Evolutionary conservation across 768 basidiomycete genomes (phyloP), one percentile per base, ranked within the genome.

Genomic region (Gloeostereum incarnatum): DNA sequence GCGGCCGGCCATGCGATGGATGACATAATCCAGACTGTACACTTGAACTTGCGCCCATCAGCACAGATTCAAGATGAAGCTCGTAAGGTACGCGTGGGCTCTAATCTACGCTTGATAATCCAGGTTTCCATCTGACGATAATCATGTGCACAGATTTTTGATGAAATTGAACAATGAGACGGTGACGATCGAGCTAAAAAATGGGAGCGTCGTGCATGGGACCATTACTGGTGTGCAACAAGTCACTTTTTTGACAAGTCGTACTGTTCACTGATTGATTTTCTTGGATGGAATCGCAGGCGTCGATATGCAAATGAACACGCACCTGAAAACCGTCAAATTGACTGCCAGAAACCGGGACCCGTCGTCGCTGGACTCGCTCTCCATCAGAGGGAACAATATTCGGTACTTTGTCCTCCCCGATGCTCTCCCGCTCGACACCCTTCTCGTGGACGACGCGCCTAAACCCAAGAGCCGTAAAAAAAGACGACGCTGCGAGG

Each of bases 121-220:
- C n/a, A n/a, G n/a, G n/a, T n/a, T n/a, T n/a, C n/a, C n/a, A n/a
- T n/a, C n/a, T n/a, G n/a, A n/a, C n/a, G n/a, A n/a, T n/a, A n/a
- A n/a, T n/a, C n/a, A n/a, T n/a, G n/a, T 41, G 40, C 38, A 40
- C 55, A 94, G 90, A 61, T 97, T 94, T 68, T 76, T 96, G 71
- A 99, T 98, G 94, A 99, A 98, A 73, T 65, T 99, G 66, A 94
- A 96, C 74, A 97, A 97, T 59, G 94, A 99, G 73, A 93, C 94
- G 46, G 92, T 97, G 50, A 90, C 93, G 45, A 77, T 98, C 59
- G 93, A 99, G 69, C 74, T 99, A 49, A 99, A 99, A 66, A 97
- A 99, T 52, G 96, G 96, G 20, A 89, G 90, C 0, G 65, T 91
- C 36, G 82, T 99, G 11, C 86, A 94, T 53, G 94, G 94, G 8